phyloP scores from a whole-genome alignment of 495 filamentous ascomycete genomes.

The Penicillium odoratum region DNA sequence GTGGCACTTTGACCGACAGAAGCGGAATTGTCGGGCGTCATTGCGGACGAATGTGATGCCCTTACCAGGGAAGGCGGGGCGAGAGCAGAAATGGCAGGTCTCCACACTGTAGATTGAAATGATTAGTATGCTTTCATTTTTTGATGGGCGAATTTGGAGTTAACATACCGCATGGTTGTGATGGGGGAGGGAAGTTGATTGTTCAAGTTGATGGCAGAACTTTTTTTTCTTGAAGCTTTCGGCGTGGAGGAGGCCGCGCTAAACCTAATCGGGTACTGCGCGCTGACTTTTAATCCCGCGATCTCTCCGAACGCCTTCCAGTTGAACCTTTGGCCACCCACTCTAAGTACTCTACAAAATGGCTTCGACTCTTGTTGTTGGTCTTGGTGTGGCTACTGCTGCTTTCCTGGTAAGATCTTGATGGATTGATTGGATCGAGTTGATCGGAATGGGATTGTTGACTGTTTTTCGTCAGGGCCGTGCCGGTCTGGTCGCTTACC shows the following conservation, averaged over 20 bases:
- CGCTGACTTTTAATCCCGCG: conserved; percentile 35
- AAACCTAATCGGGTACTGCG: conserved; percentile 26
- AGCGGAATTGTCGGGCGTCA: conserved; percentile 64
- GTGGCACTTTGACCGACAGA: conserved; percentile 90
- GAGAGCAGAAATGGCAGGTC: conserved; percentile 89
- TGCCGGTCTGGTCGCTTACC: conserved; percentile 84
- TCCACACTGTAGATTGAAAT: conserved; percentile 59
- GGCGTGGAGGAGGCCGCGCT: conserved; percentile 32
- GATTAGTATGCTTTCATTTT: background rate
- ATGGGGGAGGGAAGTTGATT: conserved; percentile 21
- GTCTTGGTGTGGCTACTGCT: conserved; percentile 73
- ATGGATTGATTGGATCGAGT: background rate
- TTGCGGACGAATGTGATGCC: conserved; percentile 87
- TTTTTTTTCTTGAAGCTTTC: conserved; percentile 36
- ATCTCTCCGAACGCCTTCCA: conserved; percentile 8
- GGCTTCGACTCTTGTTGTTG: conserved; percentile 73
- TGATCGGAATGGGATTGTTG: conserved; percentile 3
- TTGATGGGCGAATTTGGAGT: background rate
- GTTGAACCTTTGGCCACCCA: conserved; percentile 2
- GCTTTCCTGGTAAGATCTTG: conserved; percentile 67
- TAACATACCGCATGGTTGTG: conserved; percentile 36
- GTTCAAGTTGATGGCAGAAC: conserved; percentile 24
- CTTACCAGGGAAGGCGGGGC: conserved; percentile 81
- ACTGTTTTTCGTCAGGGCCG: conserved; percentile 62
- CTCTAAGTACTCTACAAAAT: conserved; percentile 47